These are phyloP conservation scores for Croton setiger DNA, from an alignment of 441 rosid genomes.

Conservation along the genomic window DNA sequence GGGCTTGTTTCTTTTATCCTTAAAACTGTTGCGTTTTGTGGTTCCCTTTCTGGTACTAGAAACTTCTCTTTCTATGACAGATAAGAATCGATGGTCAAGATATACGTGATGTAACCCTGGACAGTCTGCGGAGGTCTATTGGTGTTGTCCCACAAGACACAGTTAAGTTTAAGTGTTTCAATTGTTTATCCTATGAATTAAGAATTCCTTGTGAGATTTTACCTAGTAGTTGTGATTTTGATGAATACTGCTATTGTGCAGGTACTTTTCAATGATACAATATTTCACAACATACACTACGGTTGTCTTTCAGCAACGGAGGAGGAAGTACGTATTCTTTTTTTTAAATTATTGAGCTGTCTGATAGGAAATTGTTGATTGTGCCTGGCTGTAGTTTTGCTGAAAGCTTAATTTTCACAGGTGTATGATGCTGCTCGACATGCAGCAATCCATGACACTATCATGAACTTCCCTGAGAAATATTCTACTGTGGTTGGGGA, in stretches of 20 bases:
- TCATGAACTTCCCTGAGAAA: constrained; percentile 83
- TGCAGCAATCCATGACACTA: constrained; percentile 94
- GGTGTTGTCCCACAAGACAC: constrained; percentile 99
- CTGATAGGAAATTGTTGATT: neutral
- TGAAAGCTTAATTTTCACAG: constrained; percentile 29
- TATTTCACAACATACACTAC: constrained; percentile 92
- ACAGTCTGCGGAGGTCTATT: constrained; percentile 68
- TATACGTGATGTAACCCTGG: constrained; percentile 65
- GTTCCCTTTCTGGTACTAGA: neutral
- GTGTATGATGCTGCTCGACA: constrained; percentile 92
- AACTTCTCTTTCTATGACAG: constrained; percentile 36
- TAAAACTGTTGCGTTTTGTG: neutral
- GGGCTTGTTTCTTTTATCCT: constrained; percentile 9
- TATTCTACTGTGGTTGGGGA: constrained; percentile 95
- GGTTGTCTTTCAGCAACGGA: constrained; percentile 90
- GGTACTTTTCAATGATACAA: constrained; percentile 97
- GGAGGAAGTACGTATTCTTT: constrained; percentile 58
- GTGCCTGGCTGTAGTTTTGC: neutral
- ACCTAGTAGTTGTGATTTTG: constrained; percentile 27
- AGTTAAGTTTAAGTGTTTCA: constrained; percentile 41
- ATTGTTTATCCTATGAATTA: constrained; percentile 7
- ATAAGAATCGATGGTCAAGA: constrained; percentile 87
- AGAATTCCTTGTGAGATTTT: constrained; percentile 12
- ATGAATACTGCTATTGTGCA: constrained; percentile 29
- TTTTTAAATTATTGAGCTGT: constrained; percentile 1